Evolutionary conservation across 768 basidiomycete species (phyloP).

Genomic region (Collybia sordida): DNA sequence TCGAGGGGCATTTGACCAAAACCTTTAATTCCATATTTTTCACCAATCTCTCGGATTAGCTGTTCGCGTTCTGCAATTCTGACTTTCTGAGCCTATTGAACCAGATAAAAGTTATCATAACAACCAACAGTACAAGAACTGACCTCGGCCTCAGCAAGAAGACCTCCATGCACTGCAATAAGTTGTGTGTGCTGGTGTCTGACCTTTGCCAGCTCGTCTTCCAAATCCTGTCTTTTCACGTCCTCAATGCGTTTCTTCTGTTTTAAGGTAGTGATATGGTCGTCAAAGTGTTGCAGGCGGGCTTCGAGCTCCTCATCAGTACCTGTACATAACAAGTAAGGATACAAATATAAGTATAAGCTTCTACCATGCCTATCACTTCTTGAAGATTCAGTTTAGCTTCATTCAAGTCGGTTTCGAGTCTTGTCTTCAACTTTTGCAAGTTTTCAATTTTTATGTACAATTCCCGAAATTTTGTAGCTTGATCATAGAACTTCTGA

Average conservation of each 20-base stretch:
- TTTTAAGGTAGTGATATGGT: slow-evolving; percentile 51
- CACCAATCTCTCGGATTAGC: slow-evolving; percentile 67
- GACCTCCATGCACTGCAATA: slow-evolving; percentile 61
- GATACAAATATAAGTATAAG: background rate
- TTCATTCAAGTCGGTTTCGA: slow-evolving; percentile 61
- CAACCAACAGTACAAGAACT: background rate
- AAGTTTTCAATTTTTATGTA: slow-evolving; percentile 70
- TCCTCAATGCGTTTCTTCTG: slow-evolving; percentile 47
- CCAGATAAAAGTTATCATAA: background rate
- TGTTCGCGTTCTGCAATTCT: slow-evolving; percentile 72
- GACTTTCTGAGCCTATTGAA: slow-evolving; percentile 65
- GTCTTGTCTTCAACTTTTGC: slow-evolving; percentile 58
- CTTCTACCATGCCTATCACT: slow-evolving; percentile 51
- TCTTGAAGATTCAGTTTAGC: slow-evolving; percentile 66
- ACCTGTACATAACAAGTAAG: slow-evolving; percentile 39
- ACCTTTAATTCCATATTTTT: slow-evolving; percentile 71
- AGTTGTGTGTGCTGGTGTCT: slow-evolving; percentile 56
- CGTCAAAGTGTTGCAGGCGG: slow-evolving; percentile 58
- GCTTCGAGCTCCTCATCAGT: slow-evolving; percentile 69
- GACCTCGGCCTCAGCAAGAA: slow-evolving; percentile 76
- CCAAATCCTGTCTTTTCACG: slow-evolving; percentile 56
- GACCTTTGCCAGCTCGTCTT: slow-evolving; percentile 53
- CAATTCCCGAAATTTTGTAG: slow-evolving; percentile 83
- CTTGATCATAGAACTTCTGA: slow-evolving; percentile 76
- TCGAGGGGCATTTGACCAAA: slow-evolving; percentile 71